Evolutionary conservation across 305 asterid genomes (phyloP), one percentile per base, ranked within the genome.

Genomic region (Solanum hybrid): DNA sequence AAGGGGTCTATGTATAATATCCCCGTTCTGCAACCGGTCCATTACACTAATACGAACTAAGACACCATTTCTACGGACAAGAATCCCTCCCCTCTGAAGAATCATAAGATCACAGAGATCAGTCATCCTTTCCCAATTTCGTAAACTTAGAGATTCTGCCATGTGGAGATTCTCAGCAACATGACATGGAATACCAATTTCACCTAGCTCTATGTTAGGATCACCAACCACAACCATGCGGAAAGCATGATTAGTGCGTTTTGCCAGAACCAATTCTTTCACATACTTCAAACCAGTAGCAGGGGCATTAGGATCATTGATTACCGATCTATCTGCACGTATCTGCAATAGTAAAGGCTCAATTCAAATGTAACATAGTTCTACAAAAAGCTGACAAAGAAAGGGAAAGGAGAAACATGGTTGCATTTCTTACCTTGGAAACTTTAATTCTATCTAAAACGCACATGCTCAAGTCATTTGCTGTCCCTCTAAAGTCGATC

Each of bases 181-280:
- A 87, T 92, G 96, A 72, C 91, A 72, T 2, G 99, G 99, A 75
- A 98, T 76, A 14, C 99, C 99, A 91, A 98, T 94, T 94, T 98
- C 99, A 61, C 92, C 92, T 33, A 97, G 94, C 86, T 92, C 93
- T 61, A 98, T n/a, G 87, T 90, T 90, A 2, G 99, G 98, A 91
- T 98, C 99, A 10, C 99, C 99, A 37, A 98, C 99, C 20, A 97
- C 98, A 20, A 98, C 99, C 97, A 94, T 92, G 31, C 99, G 98
- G 90, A 98, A 96, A 68, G 92, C 92, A 90, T 95, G 95, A 90
- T 98, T 96, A 17, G 94, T 97, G 79, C 99, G 92, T 93, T 98
- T 98, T 89, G 96, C 99, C 78, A 97, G 93, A 72, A 97, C 89
- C 87, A 97, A 91, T 83, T 98, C 99, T 91, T 97, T 98, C 27